These are phyloP conservation scores for Aspergillus pseudoglaucus DNA, from an alignment of 2,329 filamentous ascomycete genomes.

Conservation along the genomic window DNA sequence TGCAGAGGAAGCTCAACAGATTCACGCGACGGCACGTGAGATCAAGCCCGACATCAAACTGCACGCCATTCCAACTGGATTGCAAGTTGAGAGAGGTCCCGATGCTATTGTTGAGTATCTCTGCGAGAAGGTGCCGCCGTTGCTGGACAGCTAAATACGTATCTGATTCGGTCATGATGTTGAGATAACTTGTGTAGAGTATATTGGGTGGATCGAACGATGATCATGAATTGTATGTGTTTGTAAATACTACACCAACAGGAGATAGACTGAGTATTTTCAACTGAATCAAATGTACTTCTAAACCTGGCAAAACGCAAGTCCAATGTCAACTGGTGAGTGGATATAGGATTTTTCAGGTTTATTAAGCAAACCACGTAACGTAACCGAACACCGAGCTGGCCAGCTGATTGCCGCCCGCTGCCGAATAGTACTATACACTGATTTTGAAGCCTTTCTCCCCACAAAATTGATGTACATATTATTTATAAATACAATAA, in stretches of 20 bases:
- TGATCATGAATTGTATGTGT: not conserved
- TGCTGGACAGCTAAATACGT: constrained; percentile 27
- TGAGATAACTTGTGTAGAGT: not conserved
- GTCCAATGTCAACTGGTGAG: not conserved
- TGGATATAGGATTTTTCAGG: not conserved
- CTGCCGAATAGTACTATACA: no score
- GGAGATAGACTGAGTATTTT: no score
- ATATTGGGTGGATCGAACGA: not conserved
- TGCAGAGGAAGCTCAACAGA: constrained; percentile 31
- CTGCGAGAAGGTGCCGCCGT: constrained; percentile 32
- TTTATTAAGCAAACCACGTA: not conserved
- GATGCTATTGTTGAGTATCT: constrained; percentile 40
- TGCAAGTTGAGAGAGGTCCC: constrained; percentile 38
- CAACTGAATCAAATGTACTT: no score
- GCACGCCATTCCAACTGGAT: constrained; percentile 36
- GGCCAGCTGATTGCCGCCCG: no score
- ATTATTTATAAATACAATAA: no score
- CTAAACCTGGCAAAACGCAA: no score
- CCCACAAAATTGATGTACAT: no score
- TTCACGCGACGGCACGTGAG: constrained; percentile 31
- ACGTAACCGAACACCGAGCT: no score
- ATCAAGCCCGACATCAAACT: constrained; percentile 36
- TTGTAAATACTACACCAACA: not conserved
- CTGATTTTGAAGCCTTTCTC: no score
- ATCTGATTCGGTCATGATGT: not conserved